Conservation (phyloP, 2,329 filamentous ascomycete genomes). For the Aphanocladium album region DNA sequence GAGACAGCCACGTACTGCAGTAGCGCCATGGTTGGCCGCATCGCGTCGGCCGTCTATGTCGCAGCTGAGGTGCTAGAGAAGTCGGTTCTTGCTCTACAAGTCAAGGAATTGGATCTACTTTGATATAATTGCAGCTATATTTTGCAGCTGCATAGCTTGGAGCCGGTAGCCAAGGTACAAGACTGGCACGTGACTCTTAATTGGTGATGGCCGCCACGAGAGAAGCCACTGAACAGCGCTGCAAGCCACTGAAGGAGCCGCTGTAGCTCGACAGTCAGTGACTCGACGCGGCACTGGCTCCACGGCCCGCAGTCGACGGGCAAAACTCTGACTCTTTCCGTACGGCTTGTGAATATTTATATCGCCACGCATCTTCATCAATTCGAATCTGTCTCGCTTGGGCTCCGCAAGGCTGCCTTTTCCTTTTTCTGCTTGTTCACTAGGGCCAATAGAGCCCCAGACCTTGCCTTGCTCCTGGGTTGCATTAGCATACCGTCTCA, state of each 20-base stretch:
- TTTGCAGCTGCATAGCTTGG: not conserved
- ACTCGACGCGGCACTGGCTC: not conserved
- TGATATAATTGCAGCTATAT: not conserved
- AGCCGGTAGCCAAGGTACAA: not conserved
- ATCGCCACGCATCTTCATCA: conserved; percentile 1
- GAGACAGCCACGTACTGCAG: conserved; percentile 1
- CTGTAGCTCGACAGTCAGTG: not conserved
- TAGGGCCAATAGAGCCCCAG: not conserved
- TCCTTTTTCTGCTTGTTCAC: not conserved
- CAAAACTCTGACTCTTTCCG: conserved; percentile 4
- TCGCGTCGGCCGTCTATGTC: not conserved
- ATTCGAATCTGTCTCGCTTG: not conserved
- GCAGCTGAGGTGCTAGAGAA: not conserved
- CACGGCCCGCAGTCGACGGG: not conserved
- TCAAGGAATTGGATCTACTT: not conserved
- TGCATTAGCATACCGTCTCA: conserved; percentile 2
- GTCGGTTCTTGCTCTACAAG: not conserved
- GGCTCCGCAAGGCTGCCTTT: not conserved
- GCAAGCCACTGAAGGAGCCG: not conserved
- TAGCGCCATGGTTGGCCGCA: not conserved
- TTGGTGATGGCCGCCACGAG: not conserved
- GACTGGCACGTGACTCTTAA: not conserved
- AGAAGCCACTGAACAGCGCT: not conserved
- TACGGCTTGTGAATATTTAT: not conserved
- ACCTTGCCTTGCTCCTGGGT: not conserved